Base-by-base conservation (phyloP, 2,329 filamentous ascomycete species). In the Graphium sp. region DNA sequence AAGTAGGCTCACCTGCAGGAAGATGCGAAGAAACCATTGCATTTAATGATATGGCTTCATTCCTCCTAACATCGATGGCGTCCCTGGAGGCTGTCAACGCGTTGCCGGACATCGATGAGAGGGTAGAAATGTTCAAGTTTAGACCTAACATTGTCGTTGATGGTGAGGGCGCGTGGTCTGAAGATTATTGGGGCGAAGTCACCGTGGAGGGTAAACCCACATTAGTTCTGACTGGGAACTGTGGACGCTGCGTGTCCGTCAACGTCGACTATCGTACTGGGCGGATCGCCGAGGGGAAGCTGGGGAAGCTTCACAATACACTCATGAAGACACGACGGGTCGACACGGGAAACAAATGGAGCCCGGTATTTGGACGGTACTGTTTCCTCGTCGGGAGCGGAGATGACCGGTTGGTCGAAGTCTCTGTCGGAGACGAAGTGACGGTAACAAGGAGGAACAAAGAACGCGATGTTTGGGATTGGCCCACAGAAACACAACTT, bases 1-100 rank as follows among this genome's bases (percentile, higher is more conserved):
- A n/a, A n/a, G n/a, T n/a, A n/a, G n/a, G n/a, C n/a, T n/a, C n/a
- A n/a, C n/a, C n/a, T n/a, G n/a, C n/a, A n/a, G n/a, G n/a, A n/a
- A n/a, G n/a, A n/a, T n/a, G n/a, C n/a, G n/a, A n/a, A n/a, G 19
- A 51, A 58, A n/a, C 43, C 41, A 34, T 63, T 69, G 69, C 66
- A 3, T 89, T 87, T 49, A 67, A 72, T 22, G 81, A 89, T 48
- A 67, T 68, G 36, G 79, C 80, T 2, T 76, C 81, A 1, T 79
- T 78, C 45, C 63, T 93, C 10, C 49, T 93, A 15, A 62, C 75
- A 5, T 80, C 74, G 1, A 61, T 73, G n/a, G n/a, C n/a, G n/a
- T n/a, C n/a, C 2, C 3, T 89, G 79, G 13, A 20, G 29, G 12
- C 18, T 24, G 19, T 35, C 8, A 26, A 24, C 25, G 30, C 17